Percentiles rank a stretch among this genome's conserved stretches.
phyloP scores from a whole-genome alignment of 192 early-diverging fungal species.

The Geranomyces variabilis region DNA sequence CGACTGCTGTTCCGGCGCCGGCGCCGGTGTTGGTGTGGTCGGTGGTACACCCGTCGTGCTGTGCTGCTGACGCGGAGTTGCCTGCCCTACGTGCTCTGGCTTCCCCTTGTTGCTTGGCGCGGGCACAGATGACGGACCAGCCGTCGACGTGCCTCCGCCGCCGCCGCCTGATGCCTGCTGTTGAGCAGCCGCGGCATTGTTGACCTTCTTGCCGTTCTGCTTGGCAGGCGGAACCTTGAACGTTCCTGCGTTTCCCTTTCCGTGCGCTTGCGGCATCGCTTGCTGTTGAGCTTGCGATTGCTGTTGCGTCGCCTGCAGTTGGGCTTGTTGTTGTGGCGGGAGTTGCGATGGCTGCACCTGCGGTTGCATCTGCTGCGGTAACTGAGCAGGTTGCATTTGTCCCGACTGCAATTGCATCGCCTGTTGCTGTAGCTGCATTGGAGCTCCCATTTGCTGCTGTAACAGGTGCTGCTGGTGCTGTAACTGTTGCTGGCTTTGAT shows the following conservation, averaged over 20 bases:
- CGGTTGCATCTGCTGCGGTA: slow-evolving; percentile 3
- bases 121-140: neutral
- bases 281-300: slow-evolving; percentile 3
- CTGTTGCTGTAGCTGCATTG: no score
- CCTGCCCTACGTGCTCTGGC: neutral
- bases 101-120: neutral
- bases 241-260: neutral
- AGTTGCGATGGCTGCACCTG: neutral
- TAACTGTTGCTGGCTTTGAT: neutral
- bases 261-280: neutral
- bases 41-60: neutral
- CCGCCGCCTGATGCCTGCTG: no score
- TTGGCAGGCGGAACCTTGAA: slow-evolving; percentile 11
- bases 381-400: no score
- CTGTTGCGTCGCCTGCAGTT: neutral
- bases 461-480: neutral
- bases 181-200: neutral
- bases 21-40: no score
- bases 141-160: no score
- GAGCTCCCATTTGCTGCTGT: neutral
- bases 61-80: neutral
- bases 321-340: neutral
- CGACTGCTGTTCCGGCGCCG: neutral
- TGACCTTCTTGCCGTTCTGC: neutral
- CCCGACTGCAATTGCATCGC: no score